A percentile compares a stretch with the other conserved stretches of the same genome.
phyloP scores from a whole-genome alignment of 73 alveolate genomes.

The Tetrahymena malaccensis region DNA sequence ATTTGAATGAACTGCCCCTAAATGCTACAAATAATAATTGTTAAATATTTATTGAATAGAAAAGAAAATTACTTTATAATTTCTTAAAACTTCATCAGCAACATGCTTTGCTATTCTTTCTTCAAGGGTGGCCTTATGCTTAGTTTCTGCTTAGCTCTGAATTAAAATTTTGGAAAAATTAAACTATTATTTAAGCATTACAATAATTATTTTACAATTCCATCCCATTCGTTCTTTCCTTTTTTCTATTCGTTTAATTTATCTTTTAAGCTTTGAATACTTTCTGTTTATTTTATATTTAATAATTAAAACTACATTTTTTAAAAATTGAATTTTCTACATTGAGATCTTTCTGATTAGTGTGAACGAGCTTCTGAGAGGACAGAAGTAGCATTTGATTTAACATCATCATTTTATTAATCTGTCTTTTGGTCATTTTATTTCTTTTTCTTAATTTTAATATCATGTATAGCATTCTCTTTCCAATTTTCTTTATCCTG shows the following conservation, averaged over 20 bases:
- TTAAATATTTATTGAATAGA: not conserved
- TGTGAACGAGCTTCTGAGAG: conserved; percentile 23
- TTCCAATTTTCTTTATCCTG: conserved; percentile 69
- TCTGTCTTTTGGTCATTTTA: conserved; percentile 2
- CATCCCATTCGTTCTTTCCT: conserved; percentile 60
- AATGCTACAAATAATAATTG: not conserved
- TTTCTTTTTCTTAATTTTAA: conserved; percentile 30
- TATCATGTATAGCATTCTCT: conserved; percentile 41
- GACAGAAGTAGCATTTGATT: not conserved
- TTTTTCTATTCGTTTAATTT: conserved; percentile 26
- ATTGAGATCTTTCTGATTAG: conserved; percentile 18
- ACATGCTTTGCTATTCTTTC: conserved; percentile 73
- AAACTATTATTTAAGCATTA: not conserved
- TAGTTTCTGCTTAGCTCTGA: conserved; percentile 14
- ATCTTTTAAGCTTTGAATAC: conserved; percentile 24
- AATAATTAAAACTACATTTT: not conserved
- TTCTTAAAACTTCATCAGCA: conserved; percentile 68
- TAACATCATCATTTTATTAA: conserved; percentile 22
- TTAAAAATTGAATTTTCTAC: not conserved
- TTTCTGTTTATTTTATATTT: conserved; percentile 10
- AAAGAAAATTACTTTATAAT: conserved; percentile 36
- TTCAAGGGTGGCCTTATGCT: conserved; percentile 56
- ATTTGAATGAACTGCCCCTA: conserved; percentile 55
- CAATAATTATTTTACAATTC: not conserved
- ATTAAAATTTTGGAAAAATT: not conserved